Conservation (phyloP, 768 basidiomycete genomes). For the Mycena filopes region DNA sequence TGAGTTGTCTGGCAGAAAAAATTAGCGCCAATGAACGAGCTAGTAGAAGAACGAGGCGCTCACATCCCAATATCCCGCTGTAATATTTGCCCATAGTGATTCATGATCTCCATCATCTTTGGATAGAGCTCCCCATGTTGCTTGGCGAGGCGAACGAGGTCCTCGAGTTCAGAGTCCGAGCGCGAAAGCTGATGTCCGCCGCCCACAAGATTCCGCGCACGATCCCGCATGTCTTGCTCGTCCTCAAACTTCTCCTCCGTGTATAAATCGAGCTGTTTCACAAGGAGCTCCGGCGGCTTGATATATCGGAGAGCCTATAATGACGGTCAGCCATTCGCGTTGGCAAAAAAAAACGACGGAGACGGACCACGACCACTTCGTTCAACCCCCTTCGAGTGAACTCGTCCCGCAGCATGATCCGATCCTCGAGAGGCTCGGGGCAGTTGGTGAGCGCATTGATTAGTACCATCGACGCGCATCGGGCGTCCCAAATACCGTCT, state of each 20-base stretch:
- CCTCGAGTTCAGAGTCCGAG: slow-evolving; percentile 70
- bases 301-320: slow-evolving; percentile 77
- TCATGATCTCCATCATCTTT: slow-evolving; percentile 68
- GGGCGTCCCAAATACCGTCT: slow-evolving; percentile 84
- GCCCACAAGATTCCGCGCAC: slow-evolving; percentile 50
- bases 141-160: slow-evolving; percentile 68
- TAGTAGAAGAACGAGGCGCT: slow-evolving; percentile 41
- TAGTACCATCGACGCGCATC: slow-evolving; percentile 79
- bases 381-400: slow-evolving; percentile 84
- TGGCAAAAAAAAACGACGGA: not conserved
- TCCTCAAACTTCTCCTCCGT: slow-evolving; percentile 92
- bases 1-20: slow-evolving; percentile 60
- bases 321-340: not conserved
- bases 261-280: slow-evolving; percentile 85
- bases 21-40: slow-evolving; percentile 1
- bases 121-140: slow-evolving; percentile 73
- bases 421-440: slow-evolving; percentile 80
- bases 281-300: slow-evolving; percentile 78
- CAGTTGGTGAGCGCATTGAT: slow-evolving; percentile 84
- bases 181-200: slow-evolving; percentile 44
- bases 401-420: slow-evolving; percentile 85
- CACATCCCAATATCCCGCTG: slow-evolving; percentile 71
- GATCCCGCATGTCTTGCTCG: slow-evolving; percentile 83
- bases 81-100: slow-evolving; percentile 64
- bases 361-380: slow-evolving; percentile 83